These are phyloP conservation scores for Zygosaccharomyces sapae DNA, from an alignment of 1,139 yeast species.

Conservation along the genomic window DNA sequence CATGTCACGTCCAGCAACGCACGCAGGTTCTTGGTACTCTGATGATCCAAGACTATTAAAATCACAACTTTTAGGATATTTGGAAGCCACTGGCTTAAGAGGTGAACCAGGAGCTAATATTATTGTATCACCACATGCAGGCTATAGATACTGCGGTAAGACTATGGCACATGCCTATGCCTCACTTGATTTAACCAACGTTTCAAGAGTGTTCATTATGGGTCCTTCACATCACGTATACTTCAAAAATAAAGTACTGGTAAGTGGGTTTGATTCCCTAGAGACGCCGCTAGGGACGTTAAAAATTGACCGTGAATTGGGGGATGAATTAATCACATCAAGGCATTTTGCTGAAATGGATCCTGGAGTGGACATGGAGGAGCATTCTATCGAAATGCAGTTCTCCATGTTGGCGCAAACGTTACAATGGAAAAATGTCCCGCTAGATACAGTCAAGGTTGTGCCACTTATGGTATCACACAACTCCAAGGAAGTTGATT, in stretches of 20 bases:
- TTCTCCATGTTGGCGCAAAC: constrained; percentile 57
- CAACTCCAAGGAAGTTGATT: constrained; percentile 45
- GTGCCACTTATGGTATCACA: constrained; percentile 81
- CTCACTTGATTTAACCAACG: constrained; percentile 50
- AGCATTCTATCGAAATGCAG: constrained; percentile 95
- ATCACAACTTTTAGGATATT: constrained; percentile 47
- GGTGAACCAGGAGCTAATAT: constrained; percentile 57
- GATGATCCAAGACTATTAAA: constrained; percentile 43
- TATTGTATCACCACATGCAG: constrained; percentile 75
- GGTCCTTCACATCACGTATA: constrained; percentile 95
- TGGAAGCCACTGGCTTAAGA: constrained; percentile 34
- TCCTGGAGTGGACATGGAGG: constrained; percentile 64
- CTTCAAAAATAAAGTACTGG: constrained; percentile 55
- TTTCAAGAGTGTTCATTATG: constrained; percentile 64
- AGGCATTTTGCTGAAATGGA: constrained; percentile 52
- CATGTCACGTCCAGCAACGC: constrained; percentile 62
- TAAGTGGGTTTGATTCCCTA: constrained; percentile 53
- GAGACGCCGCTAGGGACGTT: constrained; percentile 81
- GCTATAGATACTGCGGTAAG: constrained; percentile 75
- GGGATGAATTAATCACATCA: constrained; percentile 14
- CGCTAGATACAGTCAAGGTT: constrained; percentile 48
- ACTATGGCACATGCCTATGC: constrained; percentile 75
- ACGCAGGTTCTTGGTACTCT: constrained; percentile 87
- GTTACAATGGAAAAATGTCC: constrained; percentile 42
- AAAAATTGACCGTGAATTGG: constrained; percentile 52